phyloP scores from a whole-genome alignment of 371 early-diverging fungal genomes.

The Nematocida sp. region DNA sequence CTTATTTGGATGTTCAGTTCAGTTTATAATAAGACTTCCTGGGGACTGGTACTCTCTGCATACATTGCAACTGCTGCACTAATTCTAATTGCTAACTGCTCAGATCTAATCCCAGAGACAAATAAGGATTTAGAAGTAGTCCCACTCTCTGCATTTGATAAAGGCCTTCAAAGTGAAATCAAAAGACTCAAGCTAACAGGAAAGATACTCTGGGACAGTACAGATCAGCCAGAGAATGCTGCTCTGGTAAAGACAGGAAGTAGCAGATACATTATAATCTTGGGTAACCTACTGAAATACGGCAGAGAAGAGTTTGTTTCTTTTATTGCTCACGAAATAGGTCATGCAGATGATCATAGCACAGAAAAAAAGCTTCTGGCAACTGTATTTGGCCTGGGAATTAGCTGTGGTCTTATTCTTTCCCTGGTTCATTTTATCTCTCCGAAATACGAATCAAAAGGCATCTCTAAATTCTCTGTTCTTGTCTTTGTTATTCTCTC shows the following conservation, averaged over 20 bases:
- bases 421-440: conserved; percentile 42
- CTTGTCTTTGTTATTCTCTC: conserved; percentile 56
- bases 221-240: conserved; percentile 11
- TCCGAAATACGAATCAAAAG: conserved; percentile 39
- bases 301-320: conserved; percentile 55
- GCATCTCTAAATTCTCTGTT: conserved; percentile 47
- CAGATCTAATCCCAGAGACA: conserved; percentile 15
- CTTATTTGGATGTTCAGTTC: conserved; percentile 45
- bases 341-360: conserved; percentile 63
- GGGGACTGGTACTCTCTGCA: conserved; percentile 28
- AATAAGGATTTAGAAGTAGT: conserved; percentile 11
- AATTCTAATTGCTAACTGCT: conserved; percentile 37
- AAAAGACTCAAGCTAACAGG: conserved; percentile 12
- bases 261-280: conserved; percentile 12
- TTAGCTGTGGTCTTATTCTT: conserved; percentile 54
- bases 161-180: conserved; percentile 6
- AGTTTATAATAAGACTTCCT: conserved; percentile 33
- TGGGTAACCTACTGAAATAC: conserved; percentile 58
- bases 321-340: conserved; percentile 64
- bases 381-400: conserved; percentile 44
- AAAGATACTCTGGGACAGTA: conserved; percentile 42
- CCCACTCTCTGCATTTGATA: neutral
- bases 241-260: conserved; percentile 44
- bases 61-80: conserved; percentile 20
- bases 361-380: conserved; percentile 61